Base-by-base conservation (phyloP, 2,329 filamentous ascomycete species). In the Periconia sp. region DNA sequence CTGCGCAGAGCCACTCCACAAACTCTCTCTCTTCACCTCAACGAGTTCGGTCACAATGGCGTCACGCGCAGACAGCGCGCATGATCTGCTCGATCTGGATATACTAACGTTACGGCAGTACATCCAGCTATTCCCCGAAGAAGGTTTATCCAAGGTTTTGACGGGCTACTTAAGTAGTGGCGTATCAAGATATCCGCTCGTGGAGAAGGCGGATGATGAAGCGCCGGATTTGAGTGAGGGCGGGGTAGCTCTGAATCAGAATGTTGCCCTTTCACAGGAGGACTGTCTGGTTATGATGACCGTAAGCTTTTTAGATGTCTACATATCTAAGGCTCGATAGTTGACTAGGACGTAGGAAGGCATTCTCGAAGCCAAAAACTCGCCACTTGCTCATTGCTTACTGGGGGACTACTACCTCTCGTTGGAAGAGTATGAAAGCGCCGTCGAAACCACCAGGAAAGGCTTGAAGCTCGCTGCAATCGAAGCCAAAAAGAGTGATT, bases 351-450 rank as follows among this genome's bases (percentile, higher is more conserved):
- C 9, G 35, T 45, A 70, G 58, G 81, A 82, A 57, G 81, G 79
- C 3, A 69, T 82, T 6, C 66, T 75, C 7, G 76, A 76, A 44
- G 72, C 75, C 3, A 76, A 74, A 51, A 82, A 87, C 43, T 97
- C 94, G 0, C 77, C 90, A 2, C 82, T 99, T 45, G 90, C 91
- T 11, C 91, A 96, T 71, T 85, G 93, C 18, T 79, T 99, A 27
- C 86, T 94, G 71, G 87, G 85, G 10, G 87, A 93, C 60, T 93
- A 93, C 67, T 96, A 95, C 64, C 80, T 94, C 48, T 84, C 88
- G 55, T 77, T 95, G 6, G 92, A 96, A 62, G 94, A 97, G 65
- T 86, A 95, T 68, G 88, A 94, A 66, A 90, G 82, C 60, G 88
- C 87, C 1, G 89, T 90, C 0, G 90, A 96, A 54, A 82, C 89